phyloP scores from a whole-genome alignment of 1,139 yeast species.

The Pichia sp. region DNA sequence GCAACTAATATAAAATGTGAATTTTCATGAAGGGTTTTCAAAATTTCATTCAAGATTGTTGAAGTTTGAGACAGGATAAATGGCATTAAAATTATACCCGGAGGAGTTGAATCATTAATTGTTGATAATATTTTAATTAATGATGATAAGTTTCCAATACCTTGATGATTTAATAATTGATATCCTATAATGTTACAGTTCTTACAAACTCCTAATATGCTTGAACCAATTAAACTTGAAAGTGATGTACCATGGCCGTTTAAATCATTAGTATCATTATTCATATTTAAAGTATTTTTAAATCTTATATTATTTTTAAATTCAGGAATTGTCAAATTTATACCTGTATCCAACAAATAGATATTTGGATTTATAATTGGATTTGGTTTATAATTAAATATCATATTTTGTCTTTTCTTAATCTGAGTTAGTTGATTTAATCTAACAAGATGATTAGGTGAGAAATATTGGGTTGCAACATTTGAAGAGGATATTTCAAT shows the following conservation, averaged over 20 bases:
- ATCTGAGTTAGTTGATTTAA: constrained; percentile 20
- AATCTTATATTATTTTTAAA: constrained; percentile 42
- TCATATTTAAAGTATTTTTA: constrained; percentile 27
- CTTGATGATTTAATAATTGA: constrained; percentile 55
- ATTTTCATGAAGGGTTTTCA: constrained; percentile 44
- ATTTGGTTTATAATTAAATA: constrained; percentile 41
- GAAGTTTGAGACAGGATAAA: constrained; percentile 51
- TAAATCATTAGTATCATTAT: constrained; percentile 28
- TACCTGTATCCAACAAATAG: constrained; percentile 68
- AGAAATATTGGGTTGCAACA: constrained; percentile 19
- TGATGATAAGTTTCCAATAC: constrained; percentile 59
- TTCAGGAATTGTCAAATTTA: constrained; percentile 39
- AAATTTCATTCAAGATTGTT: constrained; percentile 31
- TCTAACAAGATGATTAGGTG: constrained; percentile 26
- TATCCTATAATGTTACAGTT: constrained; percentile 55
- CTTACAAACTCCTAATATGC: constrained; percentile 72
- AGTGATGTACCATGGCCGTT: constrained; percentile 75
- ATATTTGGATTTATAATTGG: constrained; percentile 44
- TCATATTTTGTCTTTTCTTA: constrained; percentile 17
- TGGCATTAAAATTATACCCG: constrained; percentile 68
- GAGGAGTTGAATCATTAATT: constrained; percentile 36
- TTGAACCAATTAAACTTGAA: constrained; percentile 55
- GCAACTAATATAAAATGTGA: constrained; percentile 75
- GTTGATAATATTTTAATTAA: constrained; percentile 62
- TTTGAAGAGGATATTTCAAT: constrained; percentile 13